These are phyloP conservation scores for Calonectria hawksworthii DNA, from an alignment of 2,329 filamentous ascomycete genomes.

Conservation along the genomic window DNA sequence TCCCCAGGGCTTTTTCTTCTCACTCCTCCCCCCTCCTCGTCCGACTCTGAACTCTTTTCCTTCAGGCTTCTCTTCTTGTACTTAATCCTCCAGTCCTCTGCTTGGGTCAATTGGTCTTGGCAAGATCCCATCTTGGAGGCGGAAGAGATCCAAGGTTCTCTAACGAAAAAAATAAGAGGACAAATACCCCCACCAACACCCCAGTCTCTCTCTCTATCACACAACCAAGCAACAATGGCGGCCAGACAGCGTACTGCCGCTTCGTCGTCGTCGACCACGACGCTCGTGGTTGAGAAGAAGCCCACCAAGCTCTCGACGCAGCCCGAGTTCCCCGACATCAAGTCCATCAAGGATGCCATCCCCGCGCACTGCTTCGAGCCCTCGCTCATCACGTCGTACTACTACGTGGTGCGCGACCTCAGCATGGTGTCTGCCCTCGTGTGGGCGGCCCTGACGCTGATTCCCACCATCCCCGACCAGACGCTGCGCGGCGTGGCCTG, in stretches of 20 bases:
- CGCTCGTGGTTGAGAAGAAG: slow-evolving; percentile 25
- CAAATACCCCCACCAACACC: not conserved
- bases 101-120: slow-evolving; percentile 5
- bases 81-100: not conserved
- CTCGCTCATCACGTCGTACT: slow-evolving; percentile 63
- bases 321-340: slow-evolving; percentile 46
- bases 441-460: slow-evolving; percentile 67
- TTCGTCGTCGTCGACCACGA: slow-evolving; percentile 27
- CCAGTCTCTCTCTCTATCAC: not conserved
- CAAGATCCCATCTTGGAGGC: not conserved
- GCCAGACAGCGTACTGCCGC: slow-evolving; percentile 45
- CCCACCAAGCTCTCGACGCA: slow-evolving; percentile 34
- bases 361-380: slow-evolving; percentile 74
- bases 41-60: slow-evolving; percentile 12
- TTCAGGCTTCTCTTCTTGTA: not conserved
- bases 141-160: not conserved
- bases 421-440: slow-evolving; percentile 62
- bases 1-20: not conserved
- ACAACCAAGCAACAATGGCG: slow-evolving; percentile 34
- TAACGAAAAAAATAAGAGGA: not conserved
- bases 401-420: slow-evolving; percentile 70
- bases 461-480: slow-evolving; percentile 63
- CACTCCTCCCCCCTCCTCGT: slow-evolving; percentile 15
- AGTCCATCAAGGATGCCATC: slow-evolving; percentile 61
- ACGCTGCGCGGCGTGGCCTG: slow-evolving; percentile 63